Base-by-base conservation (phyloP, 2,329 filamentous ascomycete species). In the Alternaria conjuncta region DNA sequence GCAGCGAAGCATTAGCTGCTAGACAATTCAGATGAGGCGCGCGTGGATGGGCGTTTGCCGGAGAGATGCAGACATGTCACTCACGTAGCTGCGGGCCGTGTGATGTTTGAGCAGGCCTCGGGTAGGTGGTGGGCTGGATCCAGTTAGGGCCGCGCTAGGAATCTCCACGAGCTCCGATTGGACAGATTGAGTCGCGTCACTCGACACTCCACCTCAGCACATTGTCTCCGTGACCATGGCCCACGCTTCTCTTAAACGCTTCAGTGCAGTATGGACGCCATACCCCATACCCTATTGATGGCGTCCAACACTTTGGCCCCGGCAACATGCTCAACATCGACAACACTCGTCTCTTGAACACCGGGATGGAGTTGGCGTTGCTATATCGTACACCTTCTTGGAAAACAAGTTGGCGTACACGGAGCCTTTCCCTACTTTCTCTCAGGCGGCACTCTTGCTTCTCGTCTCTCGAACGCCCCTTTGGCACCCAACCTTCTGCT, bases 311-410 rank as follows among this genome's bases (percentile, higher is more conserved):
- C 75, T 91, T 96, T 63, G 93, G 95, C 61, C 96, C 96, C 55
- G 95, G 98, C 80, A 94, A 95, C 82, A 98, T 99, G 96, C 92
- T 96, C 72, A 91, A 94, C 70, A 87, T 97, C 58, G 92, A 97
- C 79, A 89, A 91, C 56, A 87, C 86, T 65, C 91, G 91, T 74
- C 92, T 94, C 23, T 90, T 91, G n/a, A 92, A 36, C 13, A n/a
- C 32, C 32, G 15, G 15, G 7, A 36, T 36, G 8, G n/a, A 41
- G 11, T 3, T 18, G n/a, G 8, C n/a, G 36, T 41, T 41, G 36
- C 36, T 41, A 18, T 11, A 41, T 18, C 5, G 36, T 18, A 11
- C 9, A 41, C n/a, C 15, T 41, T 36, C 32, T 36, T 36, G 30
- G 30, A 13, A 5, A 32, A 32, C 12, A 32, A 32, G 12, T 32